Evolutionary conservation across 176 grass and related monocot genomes (phyloP).

Genomic region (Zoysia japonica): DNA sequence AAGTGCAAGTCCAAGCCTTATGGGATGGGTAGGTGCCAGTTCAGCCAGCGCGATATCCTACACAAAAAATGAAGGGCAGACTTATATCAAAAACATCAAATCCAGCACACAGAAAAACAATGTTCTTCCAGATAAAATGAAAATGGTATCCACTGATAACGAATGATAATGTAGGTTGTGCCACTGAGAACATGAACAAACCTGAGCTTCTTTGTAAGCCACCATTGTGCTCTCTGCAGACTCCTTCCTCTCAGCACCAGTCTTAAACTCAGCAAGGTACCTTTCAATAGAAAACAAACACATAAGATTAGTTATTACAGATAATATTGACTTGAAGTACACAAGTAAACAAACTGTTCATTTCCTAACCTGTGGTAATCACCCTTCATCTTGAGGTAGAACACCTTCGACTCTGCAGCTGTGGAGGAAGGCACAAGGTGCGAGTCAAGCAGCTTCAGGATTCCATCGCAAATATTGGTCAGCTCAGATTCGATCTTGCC

Average conservation of each 20-base stretch:
- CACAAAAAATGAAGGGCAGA: not conserved
- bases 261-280: slow-evolving; percentile 89
- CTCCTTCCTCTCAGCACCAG: slow-evolving; percentile 69
- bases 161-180: not conserved
- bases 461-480: slow-evolving; percentile 83
- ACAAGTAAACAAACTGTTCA: not conserved
- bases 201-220: slow-evolving; percentile 85
- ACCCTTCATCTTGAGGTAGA: slow-evolving; percentile 97
- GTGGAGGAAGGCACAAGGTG: slow-evolving; percentile 78
- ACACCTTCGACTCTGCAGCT: slow-evolving; percentile 80
- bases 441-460: slow-evolving; percentile 75
- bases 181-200: slow-evolving; percentile 35
- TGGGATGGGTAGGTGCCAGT: slow-evolving; percentile 81
- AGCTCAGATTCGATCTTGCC: slow-evolving; percentile 85
- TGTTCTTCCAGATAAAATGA: not conserved
- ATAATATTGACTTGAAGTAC: not conserved
- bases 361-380: slow-evolving; percentile 82
- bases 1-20: slow-evolving; percentile 84
- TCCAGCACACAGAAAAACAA: not conserved
- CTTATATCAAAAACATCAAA: not conserved
- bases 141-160: not conserved
- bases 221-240: slow-evolving; percentile 75
- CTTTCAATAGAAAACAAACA: slow-evolving; percentile 27
- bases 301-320: slow-evolving; percentile 9
- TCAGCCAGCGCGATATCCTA: slow-evolving; percentile 84